phyloP scores from a whole-genome alignment of 805 yeast species.

The Candida koratica region DNA sequence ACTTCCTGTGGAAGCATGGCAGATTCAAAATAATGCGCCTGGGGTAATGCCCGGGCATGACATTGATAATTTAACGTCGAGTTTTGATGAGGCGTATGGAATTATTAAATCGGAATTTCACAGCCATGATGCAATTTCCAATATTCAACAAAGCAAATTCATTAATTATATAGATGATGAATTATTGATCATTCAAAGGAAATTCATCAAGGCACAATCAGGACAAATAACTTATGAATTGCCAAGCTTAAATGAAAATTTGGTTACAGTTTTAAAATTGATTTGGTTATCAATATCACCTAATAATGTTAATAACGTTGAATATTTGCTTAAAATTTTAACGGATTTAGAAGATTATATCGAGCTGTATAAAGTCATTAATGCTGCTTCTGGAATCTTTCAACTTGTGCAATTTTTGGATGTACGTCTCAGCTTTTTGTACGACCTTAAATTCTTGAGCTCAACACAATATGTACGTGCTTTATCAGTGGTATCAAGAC shows the following conservation, averaged over 20 bases:
- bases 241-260: slow-evolving; percentile 24
- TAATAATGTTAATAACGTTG: slow-evolving; percentile 30
- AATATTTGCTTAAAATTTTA: slow-evolving; percentile 32
- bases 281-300: slow-evolving; percentile 31
- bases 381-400: slow-evolving; percentile 6
- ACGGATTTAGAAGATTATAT: slow-evolving; percentile 41
- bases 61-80: slow-evolving; percentile 18
- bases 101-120: slow-evolving; percentile 9
- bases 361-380: slow-evolving; percentile 20
- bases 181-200: slow-evolving; percentile 31
- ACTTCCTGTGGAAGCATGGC: background rate
- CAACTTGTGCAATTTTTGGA: slow-evolving; percentile 12
- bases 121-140: slow-evolving; percentile 11
- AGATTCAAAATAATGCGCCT: background rate
- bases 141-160: slow-evolving; percentile 34
- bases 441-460: slow-evolving; percentile 16
- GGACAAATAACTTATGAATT: slow-evolving; percentile 24
- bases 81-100: slow-evolving; percentile 29
- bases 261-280: slow-evolving; percentile 24
- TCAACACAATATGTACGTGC: slow-evolving; percentile 33
- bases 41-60: background rate
- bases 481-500: slow-evolving; percentile 28
- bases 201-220: slow-evolving; percentile 35
- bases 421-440: slow-evolving; percentile 9
- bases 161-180: slow-evolving; percentile 35